Evolutionary conservation across 768 basidiomycete genomes (phyloP).

Genomic region (Mycena alexandri): DNA sequence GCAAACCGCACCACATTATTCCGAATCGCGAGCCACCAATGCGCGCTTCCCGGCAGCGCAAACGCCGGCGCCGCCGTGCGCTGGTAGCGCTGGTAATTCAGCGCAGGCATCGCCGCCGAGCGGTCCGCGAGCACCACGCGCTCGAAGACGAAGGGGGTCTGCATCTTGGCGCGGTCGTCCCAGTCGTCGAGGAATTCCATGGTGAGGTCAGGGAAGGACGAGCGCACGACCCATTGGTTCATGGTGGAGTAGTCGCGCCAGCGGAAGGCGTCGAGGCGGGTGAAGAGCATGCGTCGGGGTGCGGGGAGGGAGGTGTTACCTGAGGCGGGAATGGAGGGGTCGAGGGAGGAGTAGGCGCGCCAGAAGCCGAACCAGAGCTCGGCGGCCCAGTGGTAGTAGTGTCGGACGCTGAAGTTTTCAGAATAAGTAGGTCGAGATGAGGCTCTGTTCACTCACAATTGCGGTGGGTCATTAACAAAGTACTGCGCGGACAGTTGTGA

Average conservation of each 20-base stretch:
- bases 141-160: constrained; percentile 81
- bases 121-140: constrained; percentile 92
- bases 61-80: constrained; percentile 84
- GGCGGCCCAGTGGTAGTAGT: constrained; percentile 95
- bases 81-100: constrained; percentile 75
- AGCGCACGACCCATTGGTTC: constrained; percentile 89
- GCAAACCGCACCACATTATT: constrained; percentile 81
- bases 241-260: constrained; percentile 94
- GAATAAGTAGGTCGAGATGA: not conserved
- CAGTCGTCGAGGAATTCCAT: constrained; percentile 90
- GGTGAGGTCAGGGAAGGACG: constrained; percentile 82
- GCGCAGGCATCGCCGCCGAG: constrained; percentile 82
- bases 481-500: constrained; percentile 58
- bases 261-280: constrained; percentile 76
- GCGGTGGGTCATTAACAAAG: constrained; percentile 87
- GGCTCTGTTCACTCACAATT: constrained; percentile 71
- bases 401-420: constrained; percentile 71
- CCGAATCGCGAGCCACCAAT: constrained; percentile 90
- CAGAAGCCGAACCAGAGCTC: constrained; percentile 94
- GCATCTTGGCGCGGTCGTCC: constrained; percentile 80
- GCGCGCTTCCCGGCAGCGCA: constrained; percentile 74
- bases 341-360: constrained; percentile 89
- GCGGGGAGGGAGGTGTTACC: constrained; percentile 82
- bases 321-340: constrained; percentile 71
- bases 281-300: constrained; percentile 81